Percentiles rank a stretch among this genome's conserved stretches.
Evolutionary conservation across 495 filamentous ascomycete species (phyloP).

Genomic region (Collariella sp.): DNA sequence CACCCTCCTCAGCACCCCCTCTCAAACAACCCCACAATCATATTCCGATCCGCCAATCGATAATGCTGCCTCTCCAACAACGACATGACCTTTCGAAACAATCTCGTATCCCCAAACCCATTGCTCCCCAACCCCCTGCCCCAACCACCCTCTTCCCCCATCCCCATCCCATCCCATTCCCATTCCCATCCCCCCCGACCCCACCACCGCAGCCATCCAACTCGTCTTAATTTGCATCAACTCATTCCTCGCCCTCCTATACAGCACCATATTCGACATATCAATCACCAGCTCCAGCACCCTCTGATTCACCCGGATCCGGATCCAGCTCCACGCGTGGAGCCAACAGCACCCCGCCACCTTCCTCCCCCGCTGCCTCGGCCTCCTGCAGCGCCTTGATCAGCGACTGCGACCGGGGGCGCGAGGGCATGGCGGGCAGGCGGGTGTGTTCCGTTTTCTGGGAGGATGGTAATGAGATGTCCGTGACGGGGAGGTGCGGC

Average conservation of each 20-base stretch:
- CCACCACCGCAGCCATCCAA: conserved; percentile 48
- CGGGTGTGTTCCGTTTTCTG: conserved; percentile 36
- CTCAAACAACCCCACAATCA: conserved; percentile 90
- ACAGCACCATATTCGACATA: conserved; percentile 79
- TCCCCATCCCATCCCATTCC: too few relatives aligned
- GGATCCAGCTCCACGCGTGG: conserved; percentile 44
- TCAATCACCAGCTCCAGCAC: conserved; percentile 76
- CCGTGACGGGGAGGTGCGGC: conserved; percentile 37
- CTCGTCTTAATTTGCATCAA: conserved; percentile 48
- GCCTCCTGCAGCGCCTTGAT: conserved; percentile 30
- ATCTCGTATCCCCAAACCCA: conserved; percentile 61
- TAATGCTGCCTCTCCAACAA: conserved; percentile 89
- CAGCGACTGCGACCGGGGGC: conserved; percentile 27
- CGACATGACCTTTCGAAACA: conserved; percentile 77
- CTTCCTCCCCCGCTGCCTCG: conserved; percentile 11
- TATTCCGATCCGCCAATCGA: conserved; percentile 70
- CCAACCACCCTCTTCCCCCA: too few relatives aligned
- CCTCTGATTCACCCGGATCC: conserved; percentile 59
- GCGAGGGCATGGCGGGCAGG: conserved; percentile 25
- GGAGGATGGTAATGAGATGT: conserved; percentile 32
- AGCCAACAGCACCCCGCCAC: conserved; percentile 8
- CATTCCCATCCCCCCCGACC: too few relatives aligned
- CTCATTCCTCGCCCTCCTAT: conserved; percentile 66
- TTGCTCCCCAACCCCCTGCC: too few relatives aligned
- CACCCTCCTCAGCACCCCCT: conserved; percentile 71